Evolutionary conservation across 495 filamentous ascomycete species (phyloP), one percentile per base, ranked within the genome.

Genomic region (Hypoxylon fragiforme): DNA sequence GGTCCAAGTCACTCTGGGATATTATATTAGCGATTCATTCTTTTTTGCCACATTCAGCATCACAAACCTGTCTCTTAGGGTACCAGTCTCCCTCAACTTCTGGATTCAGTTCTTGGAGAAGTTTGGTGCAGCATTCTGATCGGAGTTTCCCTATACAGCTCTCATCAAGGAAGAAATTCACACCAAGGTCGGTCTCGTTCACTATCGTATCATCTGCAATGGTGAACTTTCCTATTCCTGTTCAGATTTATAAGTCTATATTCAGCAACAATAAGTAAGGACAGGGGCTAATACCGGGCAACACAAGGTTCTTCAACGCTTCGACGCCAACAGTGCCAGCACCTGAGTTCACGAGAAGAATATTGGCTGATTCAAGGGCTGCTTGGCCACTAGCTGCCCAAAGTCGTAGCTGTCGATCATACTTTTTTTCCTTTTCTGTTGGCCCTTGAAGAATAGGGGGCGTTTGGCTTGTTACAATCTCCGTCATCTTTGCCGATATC

Each of bases 111-210:
- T 99, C 94, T 60, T 81, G 78, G 45, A 99, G 72, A 38, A 91
- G 75, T 49, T 81, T 84, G 44, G 87, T 87, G 26, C 85, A 84
- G 58, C 87, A 82, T 64, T 89, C 84, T 7, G 94, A 88, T 56
- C 95, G 83, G n/a, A 85, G 82, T 62, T 83, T 85, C 13, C 92
- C 92, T 37, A 96, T 63, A 46, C 84, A 86, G 16, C 79, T 73
- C 57, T 89, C 83, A 54, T 95, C 90, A 7, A 97, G 75, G 57
- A 99, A 97, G 80, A 99, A 99, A 71, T 97, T 97, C 49, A 96
- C 87, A 2, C 94, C 94, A 34, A 97, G 70, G 62, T 99, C 95
- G 8, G 82, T 76, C 54, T 97, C 90, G 0, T 75, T 78, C 14
- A 99, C 92, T 7, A 75, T 69, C 0, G 83, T 81, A 7, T 87